These are phyloP conservation scores for Cryomyces minteri DNA, from an alignment of 495 filamentous ascomycete genomes.

Conservation along the genomic window DNA sequence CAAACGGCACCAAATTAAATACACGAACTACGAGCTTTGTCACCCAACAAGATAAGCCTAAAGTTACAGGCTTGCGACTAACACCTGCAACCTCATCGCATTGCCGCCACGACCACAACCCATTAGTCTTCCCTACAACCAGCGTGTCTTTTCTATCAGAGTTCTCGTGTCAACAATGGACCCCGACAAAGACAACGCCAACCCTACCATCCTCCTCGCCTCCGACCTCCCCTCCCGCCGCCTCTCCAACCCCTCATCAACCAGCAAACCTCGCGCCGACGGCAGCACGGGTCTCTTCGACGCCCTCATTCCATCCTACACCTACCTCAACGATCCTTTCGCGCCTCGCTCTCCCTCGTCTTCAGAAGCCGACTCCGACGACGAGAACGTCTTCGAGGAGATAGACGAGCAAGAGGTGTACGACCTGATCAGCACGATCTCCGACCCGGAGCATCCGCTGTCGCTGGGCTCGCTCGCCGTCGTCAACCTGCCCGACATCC, in stretches of 20 bases:
- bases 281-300: constrained; percentile 27
- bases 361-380: constrained; percentile 31
- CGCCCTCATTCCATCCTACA: constrained; percentile 23
- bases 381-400: constrained; percentile 49
- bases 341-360: constrained; percentile 15
- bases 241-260: constrained; percentile 19
- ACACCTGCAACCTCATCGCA: too few species aligned
- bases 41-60: too few species aligned
- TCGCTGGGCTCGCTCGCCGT: constrained; percentile 85
- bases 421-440: constrained; percentile 83
- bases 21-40: too few species aligned
- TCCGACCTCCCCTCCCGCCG: constrained; percentile 79
- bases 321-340: constrained; percentile 36
- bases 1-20: too few species aligned
- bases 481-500: constrained; percentile 82
- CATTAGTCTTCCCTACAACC: too few species aligned
- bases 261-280: constrained; percentile 23
- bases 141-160: too few species aligned
- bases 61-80: too few species aligned
- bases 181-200: constrained; percentile 63
- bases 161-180: constrained; percentile 19
- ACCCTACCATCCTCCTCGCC: constrained; percentile 79
- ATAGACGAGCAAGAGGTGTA: constrained; percentile 97
- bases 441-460: constrained; percentile 89
- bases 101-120: too few species aligned